phyloP scores from a whole-genome alignment of 2,329 filamentous ascomycete genomes.

The Pestalotiopsis fici region DNA sequence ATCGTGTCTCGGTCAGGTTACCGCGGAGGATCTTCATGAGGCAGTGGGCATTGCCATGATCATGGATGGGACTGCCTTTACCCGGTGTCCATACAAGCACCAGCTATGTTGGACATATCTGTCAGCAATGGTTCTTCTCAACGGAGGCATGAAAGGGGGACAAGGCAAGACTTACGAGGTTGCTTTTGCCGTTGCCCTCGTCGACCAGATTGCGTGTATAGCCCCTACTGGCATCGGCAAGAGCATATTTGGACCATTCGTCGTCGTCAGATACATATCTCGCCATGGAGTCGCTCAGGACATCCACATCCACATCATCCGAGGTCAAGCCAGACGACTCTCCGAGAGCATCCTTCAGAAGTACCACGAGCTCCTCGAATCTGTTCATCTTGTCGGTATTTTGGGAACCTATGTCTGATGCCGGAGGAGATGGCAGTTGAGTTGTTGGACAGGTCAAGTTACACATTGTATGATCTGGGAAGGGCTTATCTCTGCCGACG shows the following conservation, averaged over 20 bases:
- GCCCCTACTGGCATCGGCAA: conserved; percentile 66
- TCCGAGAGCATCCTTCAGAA: conserved; percentile 75
- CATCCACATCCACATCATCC: conserved; percentile 74
- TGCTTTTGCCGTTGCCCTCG: conserved; percentile 74
- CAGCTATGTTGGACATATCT: conserved; percentile 54
- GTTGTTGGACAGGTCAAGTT: neutral
- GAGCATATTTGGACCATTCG: conserved; percentile 76
- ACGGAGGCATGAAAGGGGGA: neutral
- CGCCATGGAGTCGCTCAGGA: conserved; percentile 73
- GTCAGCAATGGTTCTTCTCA: conserved; percentile 18
- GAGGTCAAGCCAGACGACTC: conserved; percentile 81
- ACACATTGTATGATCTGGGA: neutral
- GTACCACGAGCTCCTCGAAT: conserved; percentile 72
- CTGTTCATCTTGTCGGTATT: conserved; percentile 31
- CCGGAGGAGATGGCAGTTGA: neutral
- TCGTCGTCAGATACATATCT: conserved; percentile 67
- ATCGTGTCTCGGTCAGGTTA: conserved; percentile 78
- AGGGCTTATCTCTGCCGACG: neutral
- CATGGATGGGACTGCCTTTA: conserved; percentile 82
- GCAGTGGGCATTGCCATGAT: conserved; percentile 87
- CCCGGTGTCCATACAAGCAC: conserved; percentile 88
- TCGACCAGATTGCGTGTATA: conserved; percentile 92
- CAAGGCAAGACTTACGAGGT: conserved; percentile 39
- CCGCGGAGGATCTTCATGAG: conserved; percentile 88
- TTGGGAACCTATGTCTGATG: neutral